Evolutionary conservation across 495 filamentous ascomycete genomes (phyloP).

Genomic region (Jackrogersella minutella): DNA sequence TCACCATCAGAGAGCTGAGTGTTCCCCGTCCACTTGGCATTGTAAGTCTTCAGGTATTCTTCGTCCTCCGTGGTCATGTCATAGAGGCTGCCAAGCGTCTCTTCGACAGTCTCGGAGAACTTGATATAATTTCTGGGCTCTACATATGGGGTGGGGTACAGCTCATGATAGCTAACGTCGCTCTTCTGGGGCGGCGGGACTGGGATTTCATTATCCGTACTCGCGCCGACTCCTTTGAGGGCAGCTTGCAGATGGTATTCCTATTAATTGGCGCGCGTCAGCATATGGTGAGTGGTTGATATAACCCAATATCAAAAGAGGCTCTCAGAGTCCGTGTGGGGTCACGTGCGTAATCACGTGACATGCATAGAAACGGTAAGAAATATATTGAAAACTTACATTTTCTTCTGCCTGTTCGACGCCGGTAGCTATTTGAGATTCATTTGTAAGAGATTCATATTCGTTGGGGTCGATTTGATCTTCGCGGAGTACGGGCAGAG

Average conservation of each 20-base stretch:
- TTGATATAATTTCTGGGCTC: slow-evolving; percentile 94
- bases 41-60: slow-evolving; percentile 81
- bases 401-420: slow-evolving; percentile 97
- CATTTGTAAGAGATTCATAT: slow-evolving; percentile 62
- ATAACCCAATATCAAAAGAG: slow-evolving; percentile 23
- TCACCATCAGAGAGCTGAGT: slow-evolving; percentile 82
- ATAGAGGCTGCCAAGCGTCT: slow-evolving; percentile 86
- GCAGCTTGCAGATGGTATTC: slow-evolving; percentile 98
- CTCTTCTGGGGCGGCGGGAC: slow-evolving; percentile 83
- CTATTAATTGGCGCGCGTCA: slow-evolving; percentile 63
- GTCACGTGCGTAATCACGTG: slow-evolving; percentile 66
- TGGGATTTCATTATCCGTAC: slow-evolving; percentile 80
- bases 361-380: slow-evolving; percentile 53
- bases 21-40: slow-evolving; percentile 71
- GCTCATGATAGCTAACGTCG: slow-evolving; percentile 80
- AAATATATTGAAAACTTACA: slow-evolving; percentile 69
- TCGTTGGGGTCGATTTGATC: slow-evolving; percentile 83
- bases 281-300: slow-evolving; percentile 12
- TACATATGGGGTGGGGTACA: slow-evolving; percentile 80
- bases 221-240: slow-evolving; percentile 76
- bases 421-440: slow-evolving; percentile 85
- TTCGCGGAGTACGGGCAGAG: slow-evolving; percentile 84
- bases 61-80: slow-evolving; percentile 93
- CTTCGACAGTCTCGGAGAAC: slow-evolving; percentile 97
- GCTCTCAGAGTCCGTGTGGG: slow-evolving; percentile 7